phyloP scores from a whole-genome alignment of 2,329 filamentous ascomycete species.

The Ophiostoma sp. region DNA sequence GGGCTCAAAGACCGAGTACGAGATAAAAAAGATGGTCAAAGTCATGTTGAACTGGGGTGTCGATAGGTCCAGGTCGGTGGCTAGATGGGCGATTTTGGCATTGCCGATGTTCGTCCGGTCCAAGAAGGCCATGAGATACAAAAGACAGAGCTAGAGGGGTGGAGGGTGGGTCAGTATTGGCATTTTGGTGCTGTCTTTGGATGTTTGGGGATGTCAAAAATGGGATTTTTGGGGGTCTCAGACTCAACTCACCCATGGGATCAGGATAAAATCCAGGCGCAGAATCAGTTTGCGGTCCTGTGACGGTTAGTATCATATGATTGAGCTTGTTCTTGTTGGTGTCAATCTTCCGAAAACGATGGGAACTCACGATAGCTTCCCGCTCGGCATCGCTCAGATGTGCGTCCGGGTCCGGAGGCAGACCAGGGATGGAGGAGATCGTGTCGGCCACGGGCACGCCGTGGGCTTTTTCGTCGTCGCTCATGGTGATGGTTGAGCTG shows the following conservation, averaged over 20 bases:
- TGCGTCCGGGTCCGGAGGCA: slow-evolving; percentile 39
- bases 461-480: slow-evolving; percentile 31
- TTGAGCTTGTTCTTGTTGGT: background rate
- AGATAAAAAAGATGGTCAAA: slow-evolving; percentile 83
- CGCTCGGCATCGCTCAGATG: slow-evolving; percentile 36
- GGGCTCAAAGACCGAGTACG: slow-evolving; percentile 76
- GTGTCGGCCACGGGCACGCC: slow-evolving; percentile 10
- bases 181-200: background rate
- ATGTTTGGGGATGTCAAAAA: background rate
- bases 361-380: slow-evolving; percentile 34
- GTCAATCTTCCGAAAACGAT: background rate
- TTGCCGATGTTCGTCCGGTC: slow-evolving; percentile 76
- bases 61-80: slow-evolving; percentile 60
- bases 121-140: slow-evolving; percentile 74
- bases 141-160: slow-evolving; percentile 57
- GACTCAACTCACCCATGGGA: slow-evolving; percentile 39
- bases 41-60: slow-evolving; percentile 69
- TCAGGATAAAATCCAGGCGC: slow-evolving; percentile 39
- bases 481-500: slow-evolving; percentile 19
- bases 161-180: background rate
- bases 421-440: slow-evolving; percentile 18
- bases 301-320: background rate
- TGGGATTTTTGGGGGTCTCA: background rate
- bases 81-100: slow-evolving; percentile 60
- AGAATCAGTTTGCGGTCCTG: slow-evolving; percentile 39